Evolutionary conservation across 352 stramenopile genomes (phyloP).

Genomic region (Phytophthora sp.): DNA sequence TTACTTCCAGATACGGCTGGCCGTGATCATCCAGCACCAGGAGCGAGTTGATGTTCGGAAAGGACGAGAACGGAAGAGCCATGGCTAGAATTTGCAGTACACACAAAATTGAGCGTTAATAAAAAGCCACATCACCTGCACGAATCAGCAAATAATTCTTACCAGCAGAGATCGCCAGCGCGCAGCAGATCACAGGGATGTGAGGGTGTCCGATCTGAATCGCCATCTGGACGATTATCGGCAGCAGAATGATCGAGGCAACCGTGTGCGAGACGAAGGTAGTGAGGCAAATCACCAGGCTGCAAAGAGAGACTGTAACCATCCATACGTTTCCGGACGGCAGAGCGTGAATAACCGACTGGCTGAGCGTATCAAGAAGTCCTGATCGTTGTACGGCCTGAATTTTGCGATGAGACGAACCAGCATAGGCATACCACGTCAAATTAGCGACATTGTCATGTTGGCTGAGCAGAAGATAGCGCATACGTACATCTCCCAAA

Average conservation of each 20-base stretch:
- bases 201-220: constrained; percentile 87
- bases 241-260: constrained; percentile 91
- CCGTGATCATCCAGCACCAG: constrained; percentile 91
- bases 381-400: constrained; percentile 86
- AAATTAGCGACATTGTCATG: too few relatives aligned
- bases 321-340: constrained; percentile 86
- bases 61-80: constrained; percentile 92
- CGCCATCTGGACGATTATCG: constrained; percentile 92
- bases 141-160: constrained; percentile 9
- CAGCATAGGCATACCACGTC: too few relatives aligned
- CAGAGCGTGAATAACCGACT: constrained; percentile 82
- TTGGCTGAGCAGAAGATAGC: too few relatives aligned
- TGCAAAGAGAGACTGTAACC: constrained; percentile 87
- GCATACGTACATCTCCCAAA: constrained; percentile 82
- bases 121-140: background rate
- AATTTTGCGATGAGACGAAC: background rate
- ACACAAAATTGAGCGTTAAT: constrained; percentile 1
- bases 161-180: constrained; percentile 89
- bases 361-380: constrained; percentile 81
- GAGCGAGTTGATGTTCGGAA: constrained; percentile 93
- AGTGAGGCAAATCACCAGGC: constrained; percentile 86
- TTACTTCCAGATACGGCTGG: constrained; percentile 85
- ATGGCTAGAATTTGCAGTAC: constrained; percentile 58
- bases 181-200: constrained; percentile 87
- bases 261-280: constrained; percentile 95